Evolutionary conservation across 169 alveolate species (phyloP), one percentile per base, ranked within the genome.

Genomic region (Plasmodium knowlesi): DNA sequence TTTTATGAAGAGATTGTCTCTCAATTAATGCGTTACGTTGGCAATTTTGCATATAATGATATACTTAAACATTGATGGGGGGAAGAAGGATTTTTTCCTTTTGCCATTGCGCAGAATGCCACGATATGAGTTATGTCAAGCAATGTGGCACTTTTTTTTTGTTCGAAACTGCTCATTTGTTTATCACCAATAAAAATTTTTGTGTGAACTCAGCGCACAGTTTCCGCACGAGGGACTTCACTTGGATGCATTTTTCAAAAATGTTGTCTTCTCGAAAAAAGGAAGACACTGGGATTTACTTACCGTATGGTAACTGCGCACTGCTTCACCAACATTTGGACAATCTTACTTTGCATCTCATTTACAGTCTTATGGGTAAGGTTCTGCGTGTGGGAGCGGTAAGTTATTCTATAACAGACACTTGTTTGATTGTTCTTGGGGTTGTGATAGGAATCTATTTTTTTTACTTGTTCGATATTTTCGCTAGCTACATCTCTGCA

Each of bases 331-430:
- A 90, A 71, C 25, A 16, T 61, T 90, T 90, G 92, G 9, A 81
- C 46, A 43, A 90, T 81, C n/a, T 90, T 39, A 28, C 83, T 90
- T 46, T 96, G 98, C 30, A 95, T 43, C 19, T 89, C 84, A 90
- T 96, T 96, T 16, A 96, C 97, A 34, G 74, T 67, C 43, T 92
- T 84, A 82, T 96, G 96, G 3, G 98, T 96, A 28, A 96, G 92
- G 73, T 96, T 96, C 89, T 96, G 96, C 4, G 81, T 92, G 85
- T 95, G 95, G 14, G 96, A 96, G 0, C 98, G 76, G 76, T 96
- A 96, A 1, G 92, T 93, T 8, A 96, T 93, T 28, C 98, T 84
- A 91, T 96, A 96, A 83, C 98, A 96, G 25, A 95, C 82, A 71
- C 95, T 90, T 50, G 95, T 81, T 80, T 70, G 43, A 8, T 90